These are phyloP conservation scores for Pseudogymnoascus sp. DNA, from an alignment of 2,329 filamentous ascomycete genomes.

Conservation along the genomic window DNA sequence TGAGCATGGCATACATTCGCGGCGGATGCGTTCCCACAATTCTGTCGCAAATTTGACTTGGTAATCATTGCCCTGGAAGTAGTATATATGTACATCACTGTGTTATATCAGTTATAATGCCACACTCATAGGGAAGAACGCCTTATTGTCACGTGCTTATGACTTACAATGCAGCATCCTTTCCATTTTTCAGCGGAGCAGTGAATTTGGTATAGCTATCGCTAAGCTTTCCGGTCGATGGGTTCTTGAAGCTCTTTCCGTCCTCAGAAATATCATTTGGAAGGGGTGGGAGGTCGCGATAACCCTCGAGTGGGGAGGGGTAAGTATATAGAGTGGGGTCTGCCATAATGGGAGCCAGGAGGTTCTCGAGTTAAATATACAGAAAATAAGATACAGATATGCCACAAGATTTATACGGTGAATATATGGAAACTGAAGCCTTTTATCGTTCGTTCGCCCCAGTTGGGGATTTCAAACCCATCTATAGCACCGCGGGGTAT, in stretches of 20 bases:
- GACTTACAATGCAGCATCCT: conserved; percentile 64
- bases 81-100: conserved; percentile 80
- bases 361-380: background rate
- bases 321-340: conserved; percentile 42
- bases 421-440: background rate
- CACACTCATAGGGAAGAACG: background rate
- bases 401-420: background rate
- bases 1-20: conserved; percentile 57
- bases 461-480: background rate
- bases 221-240: conserved; percentile 53
- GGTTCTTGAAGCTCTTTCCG: conserved; percentile 72
- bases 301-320: conserved; percentile 53
- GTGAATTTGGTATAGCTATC: conserved; percentile 65
- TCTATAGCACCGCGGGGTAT: background rate
- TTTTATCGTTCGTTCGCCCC: background rate
- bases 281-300: conserved; percentile 50
- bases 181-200: conserved; percentile 59
- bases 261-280: conserved; percentile 49
- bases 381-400: background rate
- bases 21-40: conserved; percentile 70
- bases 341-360: conserved; percentile 29
- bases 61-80: conserved; percentile 56
- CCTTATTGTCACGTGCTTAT: conserved; percentile 7
- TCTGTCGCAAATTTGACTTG: conserved; percentile 64
- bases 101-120: background rate